These are phyloP conservation scores for Cyberlindnera euphorbiiphila DNA, from an alignment of 805 yeast species.

Conservation along the genomic window DNA sequence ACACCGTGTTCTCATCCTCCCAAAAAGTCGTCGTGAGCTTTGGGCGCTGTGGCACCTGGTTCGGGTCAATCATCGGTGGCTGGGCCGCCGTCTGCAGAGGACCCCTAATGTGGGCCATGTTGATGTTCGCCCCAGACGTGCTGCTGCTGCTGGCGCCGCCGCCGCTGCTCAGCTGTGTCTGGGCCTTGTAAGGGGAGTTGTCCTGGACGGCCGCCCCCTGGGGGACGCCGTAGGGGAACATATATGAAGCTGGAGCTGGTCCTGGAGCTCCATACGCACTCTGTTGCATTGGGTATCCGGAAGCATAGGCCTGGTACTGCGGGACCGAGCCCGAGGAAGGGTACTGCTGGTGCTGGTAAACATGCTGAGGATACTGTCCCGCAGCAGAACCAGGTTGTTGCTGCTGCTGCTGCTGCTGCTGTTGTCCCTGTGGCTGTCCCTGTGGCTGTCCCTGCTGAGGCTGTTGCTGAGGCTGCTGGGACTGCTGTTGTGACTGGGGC, in stretches of 20 bases:
- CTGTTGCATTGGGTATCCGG: conserved; percentile 10
- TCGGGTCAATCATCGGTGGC: conserved; percentile 25
- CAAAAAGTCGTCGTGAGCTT: conserved; percentile 70
- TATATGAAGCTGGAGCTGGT: conserved; percentile 8
- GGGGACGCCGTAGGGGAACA: conserved; percentile 15
- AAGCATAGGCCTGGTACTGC: conserved; percentile 5
- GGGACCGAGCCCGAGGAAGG: conserved; percentile 1
- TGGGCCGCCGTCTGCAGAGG: conserved; percentile 18
- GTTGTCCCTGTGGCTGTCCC: conserved; percentile 1
- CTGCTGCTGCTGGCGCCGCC: not conserved
- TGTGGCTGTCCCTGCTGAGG: conserved; percentile 5
- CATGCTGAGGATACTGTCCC: conserved; percentile 6
- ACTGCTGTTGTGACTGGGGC: conserved; percentile 11
- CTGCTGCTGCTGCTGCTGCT: conserved; percentile 10
- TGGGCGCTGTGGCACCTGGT: conserved; percentile 36
- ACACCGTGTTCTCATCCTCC: conserved; percentile 70
- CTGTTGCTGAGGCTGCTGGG: conserved; percentile 6
- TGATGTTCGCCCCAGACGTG: conserved; percentile 14
- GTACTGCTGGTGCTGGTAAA: conserved; percentile 7
- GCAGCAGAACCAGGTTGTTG: conserved; percentile 7
- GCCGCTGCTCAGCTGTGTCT: conserved; percentile 2
- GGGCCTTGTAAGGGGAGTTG: conserved; percentile 10
- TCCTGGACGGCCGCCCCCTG: conserved; percentile 5
- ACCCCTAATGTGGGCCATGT: conserved; percentile 17
- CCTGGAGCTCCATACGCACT: conserved; percentile 4